Conservation (phyloP, 2,329 filamentous ascomycete species). For the Fusarium virguliforme region DNA sequence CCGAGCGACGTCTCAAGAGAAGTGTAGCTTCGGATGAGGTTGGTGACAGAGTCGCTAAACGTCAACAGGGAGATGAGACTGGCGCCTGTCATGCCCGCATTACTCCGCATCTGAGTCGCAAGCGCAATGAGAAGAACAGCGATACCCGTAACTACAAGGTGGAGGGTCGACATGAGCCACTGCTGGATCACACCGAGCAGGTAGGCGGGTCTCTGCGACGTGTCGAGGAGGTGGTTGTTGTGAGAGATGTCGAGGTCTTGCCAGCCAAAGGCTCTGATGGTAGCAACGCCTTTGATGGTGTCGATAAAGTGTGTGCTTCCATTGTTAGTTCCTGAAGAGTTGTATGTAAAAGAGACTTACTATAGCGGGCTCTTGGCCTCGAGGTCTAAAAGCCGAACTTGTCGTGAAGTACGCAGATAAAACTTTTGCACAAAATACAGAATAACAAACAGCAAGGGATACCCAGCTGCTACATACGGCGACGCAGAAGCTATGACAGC, state of each 20-base stretch:
- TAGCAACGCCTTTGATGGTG: constrained; percentile 69
- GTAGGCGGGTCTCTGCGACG: constrained; percentile 71
- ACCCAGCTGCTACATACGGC: constrained; percentile 64
- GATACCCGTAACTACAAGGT: constrained; percentile 65
- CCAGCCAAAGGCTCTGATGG: constrained; percentile 73
- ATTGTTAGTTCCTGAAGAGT: background rate
- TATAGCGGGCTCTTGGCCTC: constrained; percentile 71
- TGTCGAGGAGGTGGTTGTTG: constrained; percentile 67
- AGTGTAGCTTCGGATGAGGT: constrained; percentile 45
- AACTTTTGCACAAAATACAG: constrained; percentile 70
- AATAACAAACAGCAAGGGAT: constrained; percentile 64
- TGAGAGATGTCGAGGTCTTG: constrained; percentile 52
- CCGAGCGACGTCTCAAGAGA: constrained; percentile 46
- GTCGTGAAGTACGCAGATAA: constrained; percentile 73
- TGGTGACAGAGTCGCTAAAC: constrained; percentile 49
- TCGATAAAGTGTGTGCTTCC: constrained; percentile 68
- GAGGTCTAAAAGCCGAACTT: constrained; percentile 73
- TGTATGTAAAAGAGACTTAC: constrained; percentile 29
- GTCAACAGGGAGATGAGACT: constrained; percentile 58
- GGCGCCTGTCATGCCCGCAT: constrained; percentile 59
- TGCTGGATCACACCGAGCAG: constrained; percentile 71
- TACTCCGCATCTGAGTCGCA: constrained; percentile 61
- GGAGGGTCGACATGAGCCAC: constrained; percentile 69
- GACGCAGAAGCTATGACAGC: constrained; percentile 62
- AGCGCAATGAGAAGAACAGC: constrained; percentile 65